phyloP scores from a whole-genome alignment of 2,329 filamentous ascomycete species.

The Calycina herbarum region DNA sequence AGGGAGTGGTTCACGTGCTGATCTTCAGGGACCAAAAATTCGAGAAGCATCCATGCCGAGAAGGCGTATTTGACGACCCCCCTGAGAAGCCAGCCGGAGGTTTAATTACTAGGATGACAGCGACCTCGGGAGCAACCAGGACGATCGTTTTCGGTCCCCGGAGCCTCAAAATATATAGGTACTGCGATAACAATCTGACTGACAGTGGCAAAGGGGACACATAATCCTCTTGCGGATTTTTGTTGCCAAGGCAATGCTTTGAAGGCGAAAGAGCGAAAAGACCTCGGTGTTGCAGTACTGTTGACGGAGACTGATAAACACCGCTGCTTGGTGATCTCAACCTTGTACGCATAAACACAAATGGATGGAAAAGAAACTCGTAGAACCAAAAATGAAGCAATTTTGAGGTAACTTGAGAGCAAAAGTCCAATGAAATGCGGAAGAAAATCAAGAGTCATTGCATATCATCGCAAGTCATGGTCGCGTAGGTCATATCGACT shows the following conservation, averaged over 20 bases:
- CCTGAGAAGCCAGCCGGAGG: background rate
- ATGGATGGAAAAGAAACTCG: too few species aligned
- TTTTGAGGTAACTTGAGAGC: too few species aligned
- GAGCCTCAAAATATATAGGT: background rate
- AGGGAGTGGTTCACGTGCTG: background rate
- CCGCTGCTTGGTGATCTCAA: too few species aligned
- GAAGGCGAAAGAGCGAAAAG: background rate
- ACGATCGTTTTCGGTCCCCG: background rate
- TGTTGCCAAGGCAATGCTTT: background rate
- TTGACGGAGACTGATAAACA: too few species aligned
- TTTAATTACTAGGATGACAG: background rate
- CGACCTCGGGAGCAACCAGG: background rate
- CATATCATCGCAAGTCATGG: too few species aligned
- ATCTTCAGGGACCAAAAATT: background rate
- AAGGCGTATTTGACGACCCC: background rate
- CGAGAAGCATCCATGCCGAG: conserved; percentile 1
- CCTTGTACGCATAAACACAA: too few species aligned
- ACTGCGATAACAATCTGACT: background rate
- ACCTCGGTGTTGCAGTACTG: too few species aligned
- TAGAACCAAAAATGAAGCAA: too few species aligned
- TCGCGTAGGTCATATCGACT: too few species aligned
- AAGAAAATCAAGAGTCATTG: too few species aligned
- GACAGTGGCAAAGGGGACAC: background rate
- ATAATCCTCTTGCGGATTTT: background rate
- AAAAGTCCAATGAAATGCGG: too few species aligned